Evolutionary conservation across 2,329 filamentous ascomycete species (phyloP).

Genomic region (Pseudohalonectria lignicola): DNA sequence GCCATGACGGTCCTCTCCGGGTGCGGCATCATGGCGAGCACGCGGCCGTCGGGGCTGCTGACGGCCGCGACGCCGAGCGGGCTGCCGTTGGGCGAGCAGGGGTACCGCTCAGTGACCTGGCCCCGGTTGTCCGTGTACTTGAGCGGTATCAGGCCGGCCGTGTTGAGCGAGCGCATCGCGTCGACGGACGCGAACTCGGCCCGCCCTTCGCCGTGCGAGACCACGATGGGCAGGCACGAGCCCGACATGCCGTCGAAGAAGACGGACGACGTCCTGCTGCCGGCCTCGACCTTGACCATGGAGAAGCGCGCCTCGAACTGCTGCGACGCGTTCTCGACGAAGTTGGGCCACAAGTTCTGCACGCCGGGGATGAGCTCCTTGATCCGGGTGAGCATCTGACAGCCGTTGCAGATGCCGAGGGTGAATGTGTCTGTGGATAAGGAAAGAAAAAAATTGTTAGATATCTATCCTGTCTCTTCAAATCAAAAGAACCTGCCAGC

Average conservation of each 20-base stretch:
- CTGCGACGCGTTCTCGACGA: slow-evolving; percentile 73
- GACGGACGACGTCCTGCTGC: slow-evolving; percentile 47
- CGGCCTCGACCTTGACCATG: slow-evolving; percentile 63
- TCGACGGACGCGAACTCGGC: slow-evolving; percentile 55
- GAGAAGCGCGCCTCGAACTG: slow-evolving; percentile 83
- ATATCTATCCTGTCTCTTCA: too few species aligned
- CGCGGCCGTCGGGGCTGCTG: slow-evolving; percentile 64
- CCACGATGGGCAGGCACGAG: slow-evolving; percentile 71
- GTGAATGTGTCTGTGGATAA: slow-evolving; percentile 63
- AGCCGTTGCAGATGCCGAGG: slow-evolving; percentile 93
- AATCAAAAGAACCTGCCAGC: too few species aligned
- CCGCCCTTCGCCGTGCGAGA: slow-evolving; percentile 85
- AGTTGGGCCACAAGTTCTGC: slow-evolving; percentile 63
- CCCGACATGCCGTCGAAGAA: slow-evolving; percentile 86
- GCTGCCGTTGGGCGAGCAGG: slow-evolving; percentile 80
- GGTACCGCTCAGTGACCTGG: slow-evolving; percentile 66
- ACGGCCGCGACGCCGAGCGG: slow-evolving; percentile 74
- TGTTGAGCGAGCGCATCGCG: slow-evolving; percentile 42
- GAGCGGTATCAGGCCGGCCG: slow-evolving; percentile 61
- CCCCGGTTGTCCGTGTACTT: slow-evolving; percentile 79
- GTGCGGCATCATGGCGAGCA: slow-evolving; percentile 87
- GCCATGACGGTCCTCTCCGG: slow-evolving; percentile 81
- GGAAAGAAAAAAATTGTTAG: neutral
- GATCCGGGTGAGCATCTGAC: slow-evolving; percentile 82
- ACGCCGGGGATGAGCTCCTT: slow-evolving; percentile 82